Conservation (phyloP, 2,329 filamentous ascomycete genomes). For the Clonostachys rhizophaga region DNA sequence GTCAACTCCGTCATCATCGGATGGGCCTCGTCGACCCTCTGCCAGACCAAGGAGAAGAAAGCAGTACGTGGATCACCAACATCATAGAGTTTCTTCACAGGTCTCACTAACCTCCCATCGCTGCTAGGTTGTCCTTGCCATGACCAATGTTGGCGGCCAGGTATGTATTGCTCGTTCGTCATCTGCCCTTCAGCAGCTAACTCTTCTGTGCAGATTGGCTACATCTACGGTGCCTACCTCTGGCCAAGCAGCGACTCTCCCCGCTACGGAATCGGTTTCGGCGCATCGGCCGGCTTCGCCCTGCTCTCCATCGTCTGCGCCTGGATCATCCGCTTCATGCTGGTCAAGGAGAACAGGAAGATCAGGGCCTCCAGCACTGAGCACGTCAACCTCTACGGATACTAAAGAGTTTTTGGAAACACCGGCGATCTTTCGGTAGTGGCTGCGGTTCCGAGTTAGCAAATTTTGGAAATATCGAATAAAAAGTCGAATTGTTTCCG, state of each 20-base stretch:
- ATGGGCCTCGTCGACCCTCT: slow-evolving; percentile 36
- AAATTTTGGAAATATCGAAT: too few species aligned
- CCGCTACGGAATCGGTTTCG: slow-evolving; percentile 36
- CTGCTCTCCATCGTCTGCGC: slow-evolving; percentile 27
- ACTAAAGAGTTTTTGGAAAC: slow-evolving; percentile 11
- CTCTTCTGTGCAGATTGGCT: slow-evolving; percentile 20
- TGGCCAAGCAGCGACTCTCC: slow-evolving; percentile 39
- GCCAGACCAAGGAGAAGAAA: slow-evolving; percentile 44
- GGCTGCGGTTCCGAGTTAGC: too few species aligned
- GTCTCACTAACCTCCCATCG: not conserved
- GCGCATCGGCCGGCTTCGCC: slow-evolving; percentile 36
- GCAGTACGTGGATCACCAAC: slow-evolving; percentile 18
- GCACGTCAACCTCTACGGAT: slow-evolving; percentile 29
- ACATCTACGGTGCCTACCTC: slow-evolving; percentile 45
- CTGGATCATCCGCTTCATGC: slow-evolving; percentile 32
- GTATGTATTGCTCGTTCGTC: too few species aligned
- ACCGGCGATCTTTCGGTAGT: too few species aligned
- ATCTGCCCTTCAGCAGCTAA: slow-evolving; percentile 5
- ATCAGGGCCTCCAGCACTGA: slow-evolving; percentile 23
- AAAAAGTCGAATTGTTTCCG: too few species aligned
- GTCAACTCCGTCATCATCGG: slow-evolving; percentile 42
- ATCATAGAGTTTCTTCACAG: not conserved
- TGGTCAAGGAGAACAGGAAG: slow-evolving; percentile 34
- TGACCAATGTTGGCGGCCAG: slow-evolving; percentile 40
- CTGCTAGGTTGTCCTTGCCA: slow-evolving; percentile 28